These are phyloP conservation scores for Suhomyces guaymorum DNA, from an alignment of 1,139 yeast species.

Conservation along the genomic window DNA sequence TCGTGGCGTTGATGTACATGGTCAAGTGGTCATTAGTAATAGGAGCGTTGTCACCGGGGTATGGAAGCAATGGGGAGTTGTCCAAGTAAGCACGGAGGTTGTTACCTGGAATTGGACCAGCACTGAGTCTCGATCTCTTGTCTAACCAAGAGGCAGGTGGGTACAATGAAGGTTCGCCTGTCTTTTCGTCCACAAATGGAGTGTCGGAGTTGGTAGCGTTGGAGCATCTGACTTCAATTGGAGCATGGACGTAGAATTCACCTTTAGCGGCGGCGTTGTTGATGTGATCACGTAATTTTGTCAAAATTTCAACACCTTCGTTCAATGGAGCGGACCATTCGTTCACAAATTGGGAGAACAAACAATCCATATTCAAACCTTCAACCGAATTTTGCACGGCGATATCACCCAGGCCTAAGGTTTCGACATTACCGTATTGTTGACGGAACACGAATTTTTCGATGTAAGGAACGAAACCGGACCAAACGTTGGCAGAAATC, in stretches of 20 bases:
- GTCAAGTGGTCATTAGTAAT: slow-evolving; percentile 81
- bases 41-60: slow-evolving; percentile 46
- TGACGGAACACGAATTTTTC: slow-evolving; percentile 82
- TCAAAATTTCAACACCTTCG: slow-evolving; percentile 71
- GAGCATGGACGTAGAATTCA: slow-evolving; percentile 86
- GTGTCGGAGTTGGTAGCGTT: slow-evolving; percentile 63
- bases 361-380: slow-evolving; percentile 93
- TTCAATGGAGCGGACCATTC: slow-evolving; percentile 94
- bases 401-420: slow-evolving; percentile 61
- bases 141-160: slow-evolving; percentile 46
- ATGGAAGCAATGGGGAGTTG: slow-evolving; percentile 66
- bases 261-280: slow-evolving; percentile 57
- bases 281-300: slow-evolving; percentile 62
- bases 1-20: slow-evolving; percentile 86
- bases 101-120: slow-evolving; percentile 86
- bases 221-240: slow-evolving; percentile 91
- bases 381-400: slow-evolving; percentile 82
- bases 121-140: slow-evolving; percentile 35
- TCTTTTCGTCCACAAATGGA: slow-evolving; percentile 42
- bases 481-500: slow-evolving; percentile 71
- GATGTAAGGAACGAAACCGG: slow-evolving; percentile 77
- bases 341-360: slow-evolving; percentile 90
- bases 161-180: slow-evolving; percentile 48
- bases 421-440: slow-evolving; percentile 79
- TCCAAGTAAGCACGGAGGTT: slow-evolving; percentile 78